Percentiles rank a stretch among this genome's conserved stretches.
Conservation (phyloP, 441 rosid species). For the Pelargonium citronellum region DNA sequence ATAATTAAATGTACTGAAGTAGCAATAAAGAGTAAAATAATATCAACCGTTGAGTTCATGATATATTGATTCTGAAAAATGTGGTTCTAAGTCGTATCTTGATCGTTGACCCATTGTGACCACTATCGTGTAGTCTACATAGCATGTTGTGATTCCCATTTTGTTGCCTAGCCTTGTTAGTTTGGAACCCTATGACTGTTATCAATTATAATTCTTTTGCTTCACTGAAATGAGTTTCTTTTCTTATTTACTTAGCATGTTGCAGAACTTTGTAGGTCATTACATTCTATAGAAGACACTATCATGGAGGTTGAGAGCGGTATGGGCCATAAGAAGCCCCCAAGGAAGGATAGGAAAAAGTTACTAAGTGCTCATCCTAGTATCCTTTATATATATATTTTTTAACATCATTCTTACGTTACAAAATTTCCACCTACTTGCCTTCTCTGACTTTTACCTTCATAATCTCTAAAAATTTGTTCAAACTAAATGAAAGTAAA, state of each 20-base stretch:
- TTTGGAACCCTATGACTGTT: conserved; percentile 6
- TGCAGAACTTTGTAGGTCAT: conserved; percentile 53
- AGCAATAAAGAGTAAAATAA: not conserved
- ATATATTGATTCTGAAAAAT: no score
- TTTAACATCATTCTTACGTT: not conserved
- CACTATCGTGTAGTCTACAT: not conserved
- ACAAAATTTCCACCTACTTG: not conserved
- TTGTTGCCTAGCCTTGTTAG: conserved; percentile 16
- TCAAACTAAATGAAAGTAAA: not conserved
- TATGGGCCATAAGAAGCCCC: conserved; percentile 40
- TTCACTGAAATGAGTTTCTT: conserved; percentile 30
- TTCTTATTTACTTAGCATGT: conserved; percentile 17
- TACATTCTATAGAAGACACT: conserved; percentile 31
- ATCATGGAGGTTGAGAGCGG: conserved; percentile 30
- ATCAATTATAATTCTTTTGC: conserved; percentile 20
- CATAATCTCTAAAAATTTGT: not conserved
- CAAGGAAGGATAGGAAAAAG: conserved; percentile 54
- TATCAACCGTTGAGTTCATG: no score
- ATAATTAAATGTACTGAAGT: not conserved
- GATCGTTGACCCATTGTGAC: no score
- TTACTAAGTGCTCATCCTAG: conserved; percentile 32
- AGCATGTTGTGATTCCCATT: conserved; percentile 1
- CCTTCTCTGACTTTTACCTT: not conserved
- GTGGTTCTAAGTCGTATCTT: no score
- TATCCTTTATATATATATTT: conserved; percentile 30